These are phyloP conservation scores for Dictyostelium firmibasis DNA, from an alignment of 78 protist genomes.

Conservation along the genomic window DNA sequence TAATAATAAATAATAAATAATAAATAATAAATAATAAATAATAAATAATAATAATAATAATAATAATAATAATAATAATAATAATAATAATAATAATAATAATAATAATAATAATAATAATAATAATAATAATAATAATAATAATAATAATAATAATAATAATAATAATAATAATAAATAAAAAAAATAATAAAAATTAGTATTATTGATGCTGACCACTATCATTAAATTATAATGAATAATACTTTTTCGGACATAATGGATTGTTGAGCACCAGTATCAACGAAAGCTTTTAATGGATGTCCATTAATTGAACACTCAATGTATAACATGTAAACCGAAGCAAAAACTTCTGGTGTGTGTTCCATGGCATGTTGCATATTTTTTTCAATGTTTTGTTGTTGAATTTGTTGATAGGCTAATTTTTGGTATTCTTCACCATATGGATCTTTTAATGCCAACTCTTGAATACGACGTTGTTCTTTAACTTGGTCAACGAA, in stretches of 20 bases:
- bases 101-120: too few relatives aligned
- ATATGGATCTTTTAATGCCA: slow-evolving; percentile 73
- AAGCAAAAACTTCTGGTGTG: slow-evolving; percentile 88
- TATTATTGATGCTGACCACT: too few relatives aligned
- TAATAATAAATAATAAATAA: too few relatives aligned
- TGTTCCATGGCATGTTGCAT: slow-evolving; percentile 87
- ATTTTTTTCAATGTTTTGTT: slow-evolving; percentile 81
- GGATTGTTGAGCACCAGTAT: slow-evolving; percentile 91
- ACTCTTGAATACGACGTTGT: slow-evolving; percentile 50
- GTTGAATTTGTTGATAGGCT: slow-evolving; percentile 69
- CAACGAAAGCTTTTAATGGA: slow-evolving; percentile 88
- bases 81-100: too few relatives aligned
- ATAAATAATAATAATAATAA: too few relatives aligned
- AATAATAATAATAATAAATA: too few relatives aligned
- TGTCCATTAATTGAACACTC: slow-evolving; percentile 74
- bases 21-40: too few relatives aligned
- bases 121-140: too few relatives aligned
- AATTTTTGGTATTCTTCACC: slow-evolving; percentile 69
- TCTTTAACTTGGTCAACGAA: neutral
- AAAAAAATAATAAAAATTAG: too few relatives aligned
- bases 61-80: too few relatives aligned
- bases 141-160: too few relatives aligned
- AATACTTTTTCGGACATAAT: slow-evolving; percentile 68
- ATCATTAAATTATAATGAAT: too few relatives aligned
- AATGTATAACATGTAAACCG: slow-evolving; percentile 89